Conservation (phyloP, 2,329 filamentous ascomycete species). For the Volutella citrinella region DNA sequence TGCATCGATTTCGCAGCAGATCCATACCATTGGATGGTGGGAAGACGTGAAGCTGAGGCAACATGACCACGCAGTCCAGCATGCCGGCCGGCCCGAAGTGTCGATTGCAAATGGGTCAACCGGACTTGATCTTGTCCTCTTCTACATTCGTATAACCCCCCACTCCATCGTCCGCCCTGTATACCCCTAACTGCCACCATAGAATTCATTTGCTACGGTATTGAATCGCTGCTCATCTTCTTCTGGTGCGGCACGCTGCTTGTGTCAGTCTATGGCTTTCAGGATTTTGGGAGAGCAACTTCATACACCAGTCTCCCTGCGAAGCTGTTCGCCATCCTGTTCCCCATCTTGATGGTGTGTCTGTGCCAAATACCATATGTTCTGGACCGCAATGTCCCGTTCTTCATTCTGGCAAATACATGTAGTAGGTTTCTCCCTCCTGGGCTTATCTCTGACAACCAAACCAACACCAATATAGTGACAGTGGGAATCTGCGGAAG, state of each 20-base stretch:
- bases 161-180: background rate
- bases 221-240: slow-evolving; percentile 43
- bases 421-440: slow-evolving; percentile 6
- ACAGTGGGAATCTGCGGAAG: slow-evolving; percentile 9
- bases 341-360: slow-evolving; percentile 3
- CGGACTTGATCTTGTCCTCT: slow-evolving; percentile 41
- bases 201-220: slow-evolving; percentile 51
- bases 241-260: slow-evolving; percentile 38
- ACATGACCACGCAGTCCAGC: slow-evolving; percentile 32
- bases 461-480: slow-evolving; percentile 6
- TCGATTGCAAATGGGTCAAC: slow-evolving; percentile 40
- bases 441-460: too few relatives aligned
- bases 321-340: slow-evolving; percentile 6
- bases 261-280: slow-evolving; percentile 8
- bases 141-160: slow-evolving; percentile 43
- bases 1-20: slow-evolving; percentile 40
- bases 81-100: slow-evolving; percentile 37
- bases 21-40: slow-evolving; percentile 39
- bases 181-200: background rate
- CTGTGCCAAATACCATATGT: slow-evolving; percentile 4
- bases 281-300: slow-evolving; percentile 1
- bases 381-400: slow-evolving; percentile 3
- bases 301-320: slow-evolving; percentile 6
- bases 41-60: slow-evolving; percentile 37
- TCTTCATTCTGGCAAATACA: slow-evolving; percentile 9